phyloP scores from a whole-genome alignment of 176 grass and related monocot genomes.

The Oryza glumipatula region DNA sequence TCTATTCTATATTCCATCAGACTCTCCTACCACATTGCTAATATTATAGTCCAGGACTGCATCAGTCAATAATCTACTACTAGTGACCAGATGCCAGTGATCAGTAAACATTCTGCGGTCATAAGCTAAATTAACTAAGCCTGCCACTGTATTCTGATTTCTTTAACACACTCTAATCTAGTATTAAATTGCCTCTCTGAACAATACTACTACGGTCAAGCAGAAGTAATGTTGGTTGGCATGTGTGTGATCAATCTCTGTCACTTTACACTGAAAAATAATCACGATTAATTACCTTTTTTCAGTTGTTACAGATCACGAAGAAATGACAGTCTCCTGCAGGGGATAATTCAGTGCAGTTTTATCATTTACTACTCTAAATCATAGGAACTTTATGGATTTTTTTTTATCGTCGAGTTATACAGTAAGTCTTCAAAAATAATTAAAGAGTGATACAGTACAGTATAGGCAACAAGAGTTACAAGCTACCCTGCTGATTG shows the following conservation, averaged over 20 bases:
- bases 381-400: neutral
- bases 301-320: neutral
- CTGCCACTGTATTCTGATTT: neutral
- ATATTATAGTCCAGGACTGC: neutral
- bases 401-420: neutral
- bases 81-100: neutral
- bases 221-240: neutral
- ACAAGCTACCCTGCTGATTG: neutral
- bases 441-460: neutral
- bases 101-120: constrained; percentile 2
- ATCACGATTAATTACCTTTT: neutral
- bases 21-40: constrained; percentile 15
- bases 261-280: neutral
- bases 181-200: neutral
- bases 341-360: neutral
- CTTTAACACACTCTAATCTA: neutral
- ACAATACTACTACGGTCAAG: neutral
- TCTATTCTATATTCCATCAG: neutral
- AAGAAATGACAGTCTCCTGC: neutral
- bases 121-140: neutral
- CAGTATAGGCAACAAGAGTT: neutral
- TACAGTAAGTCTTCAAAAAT: too few relatives aligned
- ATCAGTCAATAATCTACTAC: neutral
- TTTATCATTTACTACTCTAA: neutral
- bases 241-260: neutral